phyloP scores from a whole-genome alignment of 495 filamentous ascomycete genomes.

The Sphaerosporella brunnea region DNA sequence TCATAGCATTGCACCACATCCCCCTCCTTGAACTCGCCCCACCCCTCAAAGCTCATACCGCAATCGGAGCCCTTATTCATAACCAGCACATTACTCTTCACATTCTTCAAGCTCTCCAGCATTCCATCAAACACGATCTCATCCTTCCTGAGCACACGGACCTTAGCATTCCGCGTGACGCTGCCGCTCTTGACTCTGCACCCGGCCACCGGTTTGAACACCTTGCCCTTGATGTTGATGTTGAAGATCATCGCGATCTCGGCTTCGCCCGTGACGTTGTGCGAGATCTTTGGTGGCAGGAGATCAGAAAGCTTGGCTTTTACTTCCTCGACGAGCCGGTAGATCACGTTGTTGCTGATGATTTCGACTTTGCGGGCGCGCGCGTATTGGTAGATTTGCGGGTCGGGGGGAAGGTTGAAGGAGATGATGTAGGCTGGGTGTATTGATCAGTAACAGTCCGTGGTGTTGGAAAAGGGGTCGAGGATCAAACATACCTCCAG shows the following conservation, averaged over 20 bases:
- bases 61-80: slow-evolving; percentile 87
- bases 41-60: slow-evolving; percentile 68
- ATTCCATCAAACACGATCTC: slow-evolving; percentile 64
- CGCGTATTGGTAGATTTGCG: slow-evolving; percentile 50
- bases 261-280: slow-evolving; percentile 66
- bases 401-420: slow-evolving; percentile 65
- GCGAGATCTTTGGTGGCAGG: slow-evolving; percentile 45
- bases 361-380: slow-evolving; percentile 52
- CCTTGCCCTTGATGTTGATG: slow-evolving; percentile 56
- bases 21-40: slow-evolving; percentile 58
- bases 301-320: slow-evolving; percentile 46
- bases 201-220: slow-evolving; percentile 59
- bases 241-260: slow-evolving; percentile 69
- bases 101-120: slow-evolving; percentile 69
- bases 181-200: slow-evolving; percentile 72
- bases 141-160: slow-evolving; percentile 48
- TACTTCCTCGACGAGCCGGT: slow-evolving; percentile 72
- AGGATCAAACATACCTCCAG: slow-evolving; percentile 29
- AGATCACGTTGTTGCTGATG: slow-evolving; percentile 81
- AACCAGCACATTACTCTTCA: slow-evolving; percentile 75
- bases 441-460: too few relatives aligned
- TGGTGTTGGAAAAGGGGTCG: neutral
- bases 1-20: slow-evolving; percentile 81
- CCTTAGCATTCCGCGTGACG: slow-evolving; percentile 42
- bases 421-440: slow-evolving; percentile 44